These are phyloP conservation scores for Lophiotrema nucula DNA, from an alignment of 495 filamentous ascomycete genomes.

Conservation along the genomic window DNA sequence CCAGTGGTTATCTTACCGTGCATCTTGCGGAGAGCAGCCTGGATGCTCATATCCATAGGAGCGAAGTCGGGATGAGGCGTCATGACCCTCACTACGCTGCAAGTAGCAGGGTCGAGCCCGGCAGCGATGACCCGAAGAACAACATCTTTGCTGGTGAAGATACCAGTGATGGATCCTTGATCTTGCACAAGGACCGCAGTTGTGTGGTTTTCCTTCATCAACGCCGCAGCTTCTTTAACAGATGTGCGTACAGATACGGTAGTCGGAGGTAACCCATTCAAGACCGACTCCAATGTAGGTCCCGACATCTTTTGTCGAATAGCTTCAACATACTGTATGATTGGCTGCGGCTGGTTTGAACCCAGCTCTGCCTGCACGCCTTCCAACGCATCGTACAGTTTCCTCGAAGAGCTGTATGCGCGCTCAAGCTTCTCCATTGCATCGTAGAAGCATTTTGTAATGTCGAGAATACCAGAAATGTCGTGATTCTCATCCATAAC, in stretches of 20 bases:
- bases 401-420: constrained; percentile 92
- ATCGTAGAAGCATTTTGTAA: constrained; percentile 99
- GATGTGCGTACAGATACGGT: constrained; percentile 95
- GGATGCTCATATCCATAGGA: constrained; percentile 97
- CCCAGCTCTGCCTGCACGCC: constrained; percentile 98
- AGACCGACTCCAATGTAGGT: constrained; percentile 89
- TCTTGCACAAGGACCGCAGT: constrained; percentile 96
- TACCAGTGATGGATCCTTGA: constrained; percentile 94
- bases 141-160: constrained; percentile 99
- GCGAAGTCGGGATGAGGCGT: constrained; percentile 98
- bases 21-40: constrained; percentile 97
- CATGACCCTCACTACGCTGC: constrained; percentile 98
- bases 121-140: constrained; percentile 97
- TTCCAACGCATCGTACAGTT: constrained; percentile 95
- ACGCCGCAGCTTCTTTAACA: constrained; percentile 85
- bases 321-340: constrained; percentile 98
- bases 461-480: constrained; percentile 96
- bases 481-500: constrained; percentile 99
- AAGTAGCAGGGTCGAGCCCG: constrained; percentile 88
- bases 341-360: constrained; percentile 93
- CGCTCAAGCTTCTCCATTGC: constrained; percentile 99
- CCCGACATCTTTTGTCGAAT: constrained; percentile 95
- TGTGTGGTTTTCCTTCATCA: constrained; percentile 99
- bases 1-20: constrained; percentile 63
- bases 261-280: constrained; percentile 86